These are phyloP conservation scores for Fusarium brachygibbosum DNA, from an alignment of 2,329 filamentous ascomycete genomes.

Conservation along the genomic window DNA sequence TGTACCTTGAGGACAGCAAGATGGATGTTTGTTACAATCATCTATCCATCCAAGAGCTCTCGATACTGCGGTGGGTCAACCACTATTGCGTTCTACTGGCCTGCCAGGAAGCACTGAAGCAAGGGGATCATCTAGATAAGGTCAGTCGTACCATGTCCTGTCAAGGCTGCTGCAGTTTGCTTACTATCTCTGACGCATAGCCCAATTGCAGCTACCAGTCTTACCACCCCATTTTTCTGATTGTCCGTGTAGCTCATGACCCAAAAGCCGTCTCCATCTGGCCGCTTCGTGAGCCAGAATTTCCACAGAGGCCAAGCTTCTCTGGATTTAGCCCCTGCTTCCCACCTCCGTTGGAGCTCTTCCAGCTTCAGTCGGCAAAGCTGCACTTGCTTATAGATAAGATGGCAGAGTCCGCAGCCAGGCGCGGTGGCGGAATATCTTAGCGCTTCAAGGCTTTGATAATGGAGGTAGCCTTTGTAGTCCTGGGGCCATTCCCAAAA, in stretches of 20 bases:
- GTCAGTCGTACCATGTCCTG: neutral
- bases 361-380: neutral
- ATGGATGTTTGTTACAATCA: neutral
- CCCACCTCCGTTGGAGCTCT: neutral
- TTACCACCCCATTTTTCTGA: no score
- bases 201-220: slow-evolving; percentile 9
- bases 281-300: slow-evolving; percentile 12
- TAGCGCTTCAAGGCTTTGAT: neutral
- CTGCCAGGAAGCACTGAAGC: neutral
- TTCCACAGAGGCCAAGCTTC: slow-evolving; percentile 15
- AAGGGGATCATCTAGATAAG: neutral
- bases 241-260: slow-evolving; percentile 3
- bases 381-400: neutral
- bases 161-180: neutral
- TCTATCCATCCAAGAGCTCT: neutral
- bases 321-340: accelerated
- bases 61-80: neutral
- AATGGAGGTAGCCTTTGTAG: neutral
- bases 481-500: neutral
- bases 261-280: slow-evolving; percentile 12
- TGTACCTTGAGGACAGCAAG: neutral
- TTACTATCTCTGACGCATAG: slow-evolving; percentile 14
- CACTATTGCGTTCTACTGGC: neutral
- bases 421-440: accelerated
- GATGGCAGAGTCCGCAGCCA: neutral